Evolutionary conservation across 768 basidiomycete species (phyloP).

Genomic region (Rhizopogon salebrosus): DNA sequence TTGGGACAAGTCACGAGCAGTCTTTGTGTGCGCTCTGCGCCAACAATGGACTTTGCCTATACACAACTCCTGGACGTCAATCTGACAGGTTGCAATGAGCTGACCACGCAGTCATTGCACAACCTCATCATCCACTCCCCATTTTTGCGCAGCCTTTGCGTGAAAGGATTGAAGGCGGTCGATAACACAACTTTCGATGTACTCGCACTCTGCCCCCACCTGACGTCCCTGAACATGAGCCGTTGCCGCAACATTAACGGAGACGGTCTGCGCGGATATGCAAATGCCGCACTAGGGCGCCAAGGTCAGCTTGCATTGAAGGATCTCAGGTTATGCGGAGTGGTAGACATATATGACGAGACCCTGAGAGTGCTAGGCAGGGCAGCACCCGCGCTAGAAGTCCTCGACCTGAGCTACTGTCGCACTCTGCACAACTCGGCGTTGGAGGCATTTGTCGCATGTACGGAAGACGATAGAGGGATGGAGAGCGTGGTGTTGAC

Average conservation of each 20-base stretch:
- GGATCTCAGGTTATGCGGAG: constrained; percentile 62
- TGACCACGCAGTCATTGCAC: constrained; percentile 67
- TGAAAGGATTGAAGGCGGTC: constrained; percentile 67
- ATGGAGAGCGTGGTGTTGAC: constrained; percentile 47
- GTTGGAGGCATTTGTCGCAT: constrained; percentile 66
- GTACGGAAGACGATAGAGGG: constrained; percentile 26
- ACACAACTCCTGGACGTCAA: constrained; percentile 72
- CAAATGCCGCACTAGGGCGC: constrained; percentile 38
- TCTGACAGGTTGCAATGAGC: constrained; percentile 62
- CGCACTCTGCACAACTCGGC: constrained; percentile 70
- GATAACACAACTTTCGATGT: constrained; percentile 72
- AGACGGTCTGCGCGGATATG: constrained; percentile 50
- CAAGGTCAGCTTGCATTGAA: constrained; percentile 49
- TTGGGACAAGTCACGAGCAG: constrained; percentile 49
- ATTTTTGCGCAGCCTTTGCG: constrained; percentile 46
- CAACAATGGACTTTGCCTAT: constrained; percentile 28
- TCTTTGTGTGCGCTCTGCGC: constrained; percentile 41
- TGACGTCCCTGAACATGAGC: constrained; percentile 63
- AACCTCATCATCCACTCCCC: constrained; percentile 65
- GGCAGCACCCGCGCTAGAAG: constrained; percentile 67
- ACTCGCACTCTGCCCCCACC: constrained; percentile 50
- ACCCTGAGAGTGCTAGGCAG: constrained; percentile 63
- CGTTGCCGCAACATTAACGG: constrained; percentile 67
- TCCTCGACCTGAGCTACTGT: constrained; percentile 75
- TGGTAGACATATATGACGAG: constrained; percentile 55